phyloP scores from a whole-genome alignment of 2,329 filamentous ascomycete genomes.

The Arthrobotrys musiformis region DNA sequence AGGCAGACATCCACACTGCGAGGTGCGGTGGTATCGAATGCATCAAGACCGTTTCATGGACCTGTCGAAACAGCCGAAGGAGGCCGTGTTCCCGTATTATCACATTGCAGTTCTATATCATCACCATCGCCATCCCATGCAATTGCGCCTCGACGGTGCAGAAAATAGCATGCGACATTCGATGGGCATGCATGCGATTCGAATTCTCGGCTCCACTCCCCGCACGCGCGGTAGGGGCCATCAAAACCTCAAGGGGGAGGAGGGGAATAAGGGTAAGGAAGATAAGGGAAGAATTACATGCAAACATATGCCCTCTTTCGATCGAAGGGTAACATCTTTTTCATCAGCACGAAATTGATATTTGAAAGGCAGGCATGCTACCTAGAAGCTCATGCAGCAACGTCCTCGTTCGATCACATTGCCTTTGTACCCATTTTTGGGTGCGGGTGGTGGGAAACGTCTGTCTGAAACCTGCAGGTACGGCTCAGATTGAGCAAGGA shows the following conservation, averaged over 20 bases:
- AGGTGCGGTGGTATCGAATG: constrained; percentile 12
- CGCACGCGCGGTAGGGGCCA: constrained; percentile 12
- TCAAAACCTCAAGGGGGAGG: too few relatives aligned
- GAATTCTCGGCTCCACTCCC: constrained; percentile 36
- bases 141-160: constrained; percentile 5
- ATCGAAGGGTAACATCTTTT: too few relatives aligned
- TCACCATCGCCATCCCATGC: too few relatives aligned
- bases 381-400: constrained; percentile 36
- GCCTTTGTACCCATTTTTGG: constrained; percentile 54
- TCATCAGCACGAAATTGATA: constrained; percentile 12
- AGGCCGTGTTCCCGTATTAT: constrained; percentile 1
- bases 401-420: constrained; percentile 18
- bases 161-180: constrained; percentile 46
- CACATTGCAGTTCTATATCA: too few relatives aligned
- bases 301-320: too few relatives aligned
- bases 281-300: constrained; percentile 30
- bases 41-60: constrained; percentile 49
- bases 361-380: constrained; percentile 19
- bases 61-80: constrained; percentile 32
- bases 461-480: constrained; percentile 56
- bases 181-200: constrained; percentile 22
- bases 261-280: too few relatives aligned
- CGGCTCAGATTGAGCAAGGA: constrained; percentile 51
- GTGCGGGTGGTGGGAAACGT: constrained; percentile 43
- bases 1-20: constrained; percentile 38